phyloP scores from a whole-genome alignment of 176 grass and related monocot genomes.

The Olyra latifolia region DNA sequence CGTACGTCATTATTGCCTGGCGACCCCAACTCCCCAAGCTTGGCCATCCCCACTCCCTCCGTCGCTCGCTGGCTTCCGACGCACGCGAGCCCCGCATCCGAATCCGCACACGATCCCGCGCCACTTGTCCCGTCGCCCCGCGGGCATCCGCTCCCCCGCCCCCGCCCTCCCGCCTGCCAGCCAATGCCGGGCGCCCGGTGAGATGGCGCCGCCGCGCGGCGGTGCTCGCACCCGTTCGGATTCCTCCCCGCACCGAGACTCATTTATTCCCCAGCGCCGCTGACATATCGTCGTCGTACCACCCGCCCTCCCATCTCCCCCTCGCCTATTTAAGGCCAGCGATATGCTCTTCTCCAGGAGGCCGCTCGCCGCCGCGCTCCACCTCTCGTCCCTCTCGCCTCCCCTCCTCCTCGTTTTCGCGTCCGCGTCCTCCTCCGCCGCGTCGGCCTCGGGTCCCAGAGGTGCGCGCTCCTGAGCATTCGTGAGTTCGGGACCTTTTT shows the following conservation, averaged over 20 bases:
- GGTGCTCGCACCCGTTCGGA: conserved; percentile 13
- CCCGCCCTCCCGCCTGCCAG: neutral
- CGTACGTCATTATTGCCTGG: neutral
- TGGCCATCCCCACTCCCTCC: neutral
- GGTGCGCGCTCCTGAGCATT: conserved; percentile 22
- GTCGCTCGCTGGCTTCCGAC: conserved; percentile 26
- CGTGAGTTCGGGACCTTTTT: neutral
- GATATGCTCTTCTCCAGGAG: conserved; percentile 61
- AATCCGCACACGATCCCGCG: conserved; percentile 39
- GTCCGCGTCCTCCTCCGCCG: conserved; percentile 22
- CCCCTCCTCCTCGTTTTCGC: conserved; percentile 43
- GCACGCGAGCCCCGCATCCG: conserved; percentile 46
- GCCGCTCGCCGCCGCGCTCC: conserved; percentile 50
- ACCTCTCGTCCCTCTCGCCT: conserved; percentile 37
- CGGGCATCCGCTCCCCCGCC: conserved; percentile 1
- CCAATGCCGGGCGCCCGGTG: conserved; percentile 23
- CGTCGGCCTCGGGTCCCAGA: conserved; percentile 21
- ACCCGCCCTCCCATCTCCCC: neutral
- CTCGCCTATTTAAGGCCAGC: conserved; percentile 56
- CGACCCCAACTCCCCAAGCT: neutral
- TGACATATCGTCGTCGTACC: conserved; percentile 30
- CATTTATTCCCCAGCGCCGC: conserved; percentile 38
- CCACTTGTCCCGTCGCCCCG: conserved; percentile 21
- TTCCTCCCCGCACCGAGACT: neutral
- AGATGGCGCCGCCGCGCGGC: conserved; percentile 49